Evolutionary conservation across 805 yeast genomes (phyloP).

Genomic region (Ogataea populi-albae): DNA sequence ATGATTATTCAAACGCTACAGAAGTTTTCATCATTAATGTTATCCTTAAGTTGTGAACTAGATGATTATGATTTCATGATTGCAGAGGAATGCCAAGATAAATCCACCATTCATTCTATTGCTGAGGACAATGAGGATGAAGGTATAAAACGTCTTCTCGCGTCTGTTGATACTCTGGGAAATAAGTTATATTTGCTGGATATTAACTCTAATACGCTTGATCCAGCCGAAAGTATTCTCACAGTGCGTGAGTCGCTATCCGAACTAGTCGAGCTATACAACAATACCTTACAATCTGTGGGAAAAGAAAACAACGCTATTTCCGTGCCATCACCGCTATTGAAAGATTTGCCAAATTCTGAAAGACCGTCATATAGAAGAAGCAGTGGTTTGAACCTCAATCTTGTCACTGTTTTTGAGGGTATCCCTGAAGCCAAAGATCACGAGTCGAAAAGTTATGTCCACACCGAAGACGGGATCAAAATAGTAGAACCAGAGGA

Average conservation of each 20-base stretch:
- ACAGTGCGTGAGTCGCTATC: conserved; percentile 12
- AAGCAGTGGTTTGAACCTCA: conserved; percentile 32
- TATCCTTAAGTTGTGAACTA: conserved; percentile 16
- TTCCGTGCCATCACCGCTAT: conserved; percentile 10
- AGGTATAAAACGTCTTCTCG: conserved; percentile 12
- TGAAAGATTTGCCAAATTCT: conserved; percentile 6
- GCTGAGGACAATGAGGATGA: conserved; percentile 24
- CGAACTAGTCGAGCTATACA: conserved; percentile 15
- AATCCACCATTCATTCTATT: conserved; percentile 13
- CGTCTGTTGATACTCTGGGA: conserved; percentile 18
- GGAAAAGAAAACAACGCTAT: background rate
- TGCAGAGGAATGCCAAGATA: conserved; percentile 5
- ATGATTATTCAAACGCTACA: conserved; percentile 15
- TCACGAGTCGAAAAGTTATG: conserved; percentile 6
- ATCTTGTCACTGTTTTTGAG: conserved; percentile 23
- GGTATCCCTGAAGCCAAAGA: conserved; percentile 7
- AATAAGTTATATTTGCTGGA: conserved; percentile 22
- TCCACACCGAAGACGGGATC: conserved; percentile 16
- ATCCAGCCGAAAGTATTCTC: conserved; percentile 12
- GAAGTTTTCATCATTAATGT: conserved; percentile 10
- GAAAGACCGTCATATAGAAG: conserved; percentile 17
- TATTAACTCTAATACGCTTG: conserved; percentile 9
- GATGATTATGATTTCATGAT: conserved; percentile 5
- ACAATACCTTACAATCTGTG: conserved; percentile 8
- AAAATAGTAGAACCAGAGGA: conserved; percentile 9